Base-by-base conservation (phyloP, 78 protist species). In the Guillardia theta region DNA sequence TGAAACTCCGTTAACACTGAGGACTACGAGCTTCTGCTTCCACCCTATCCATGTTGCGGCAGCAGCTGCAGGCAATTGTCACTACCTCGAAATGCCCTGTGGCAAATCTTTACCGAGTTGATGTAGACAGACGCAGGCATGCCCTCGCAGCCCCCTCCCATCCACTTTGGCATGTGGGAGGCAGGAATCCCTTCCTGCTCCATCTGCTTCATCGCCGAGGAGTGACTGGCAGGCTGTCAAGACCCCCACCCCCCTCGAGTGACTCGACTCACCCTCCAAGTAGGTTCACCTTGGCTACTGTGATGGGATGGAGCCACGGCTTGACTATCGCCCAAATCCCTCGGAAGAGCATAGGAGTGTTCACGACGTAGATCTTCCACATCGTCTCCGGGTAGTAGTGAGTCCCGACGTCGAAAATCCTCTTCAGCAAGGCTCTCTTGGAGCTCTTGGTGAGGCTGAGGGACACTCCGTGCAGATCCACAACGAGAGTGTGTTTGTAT, bases 271-370 rank as follows among this genome's bases (percentile, higher is more conserved):
- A 58, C 6, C 39, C 21, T 0, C 70, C 70, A 24, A 58, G 70
- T 30, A 58, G 39, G 6, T 58, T 58, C 27, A 58, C 70, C 70
- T 58, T 58, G 70, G 70, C 70, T 30, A 27, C 39, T 9, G 90
- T 78, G 90, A 78, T 78, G 48, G 50, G 90, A 30, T 78, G 90
- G 48, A 78, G 90, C 90, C 90, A 78, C 4, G 90, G 90, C 48
- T 78, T 78, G 50, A 36, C 90, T 4, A 78, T 36, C 4, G 39
- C 45, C 90, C 90, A 78, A 30, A 78, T 78, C 0, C 43, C 90
- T 18, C 90, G 90, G 90, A 78, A 78, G 33, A 78, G 90, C 41
- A n/a, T 24, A 0, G 90, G 90, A 22, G 90, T 8, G 48, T 78
- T 78, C 41, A 78, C 24, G 50, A 78, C 24, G 90, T 78, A 78